Evolutionary conservation across 1,284 basidiomycete species (phyloP), one percentile per base, ranked within the genome.

Genomic region (Flammula alnicola): DNA sequence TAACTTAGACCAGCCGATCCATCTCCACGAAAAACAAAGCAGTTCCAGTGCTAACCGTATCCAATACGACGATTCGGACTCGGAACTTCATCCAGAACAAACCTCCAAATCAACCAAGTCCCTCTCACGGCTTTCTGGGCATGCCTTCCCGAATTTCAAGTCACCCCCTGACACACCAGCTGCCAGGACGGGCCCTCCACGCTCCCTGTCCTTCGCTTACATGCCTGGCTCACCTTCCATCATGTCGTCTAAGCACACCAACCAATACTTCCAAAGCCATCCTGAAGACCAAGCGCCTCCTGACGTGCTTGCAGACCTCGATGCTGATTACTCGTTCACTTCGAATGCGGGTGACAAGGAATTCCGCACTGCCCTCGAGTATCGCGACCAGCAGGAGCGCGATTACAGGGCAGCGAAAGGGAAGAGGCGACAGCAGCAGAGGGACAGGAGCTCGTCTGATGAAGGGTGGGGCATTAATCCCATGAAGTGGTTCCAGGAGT

Each of bases 181-280:
- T 4, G 71, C 73, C 40, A 76, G 87, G 39, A 88, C 86, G 4
- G 88, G 88, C 14, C 86, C 87, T 33, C 88, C 88, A 7, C 77
- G 88, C 30, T 87, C 88, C 0, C 71, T 90, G 27, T 86, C 85
- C 2, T 85, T 81, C 63, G 77, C 75, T 17, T 81, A 83, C n/a
- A 65, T 79, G 14, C 69, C 79, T 1, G 65, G 64, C 45, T 78
- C 78, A 7, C 78, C 75, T 5, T 57, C 61, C 16, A 27, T 43
- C 5, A 47, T 41, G 36, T 44, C 41, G 16, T 20, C 26, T 17
- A 45, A 36, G 30, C 48, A 41, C 23, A 31, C 42, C 12, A 33
- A 38, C 29, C 12, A 41, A 16, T 44, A 44, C 29, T 50, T 50
- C 30, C 35, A 44, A 8, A 33, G 39, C 27, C 42, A 12, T 12